Evolutionary conservation across 2,329 filamentous ascomycete species (phyloP).

Genomic region (Alternaria panax): DNA sequence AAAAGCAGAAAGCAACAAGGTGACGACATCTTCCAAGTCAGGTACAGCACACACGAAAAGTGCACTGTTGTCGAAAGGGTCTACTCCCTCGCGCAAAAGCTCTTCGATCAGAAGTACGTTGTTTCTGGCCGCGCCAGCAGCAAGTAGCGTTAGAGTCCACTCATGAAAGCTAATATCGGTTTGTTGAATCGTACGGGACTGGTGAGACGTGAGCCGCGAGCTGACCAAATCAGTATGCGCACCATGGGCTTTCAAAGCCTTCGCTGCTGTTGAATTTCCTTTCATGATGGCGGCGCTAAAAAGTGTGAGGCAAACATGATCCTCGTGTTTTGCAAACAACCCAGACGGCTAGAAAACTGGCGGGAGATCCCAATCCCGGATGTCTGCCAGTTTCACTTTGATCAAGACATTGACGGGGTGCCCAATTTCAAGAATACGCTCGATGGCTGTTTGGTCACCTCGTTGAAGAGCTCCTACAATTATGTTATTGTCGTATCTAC

Average conservation of each 20-base stretch:
- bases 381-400: fast-evolving
- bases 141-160: background rate
- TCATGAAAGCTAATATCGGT: background rate
- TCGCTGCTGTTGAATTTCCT: fast-evolving
- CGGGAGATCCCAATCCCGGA: background rate
- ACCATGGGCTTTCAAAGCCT: background rate
- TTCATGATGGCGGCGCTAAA: background rate
- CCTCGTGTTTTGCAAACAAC: background rate
- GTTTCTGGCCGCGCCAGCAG: fast-evolving
- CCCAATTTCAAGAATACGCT: fast-evolving
- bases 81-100: background rate
- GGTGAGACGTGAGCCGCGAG: background rate
- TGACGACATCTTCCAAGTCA: too few species aligned
- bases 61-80: background rate
- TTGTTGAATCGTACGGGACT: too few species aligned
- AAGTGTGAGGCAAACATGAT: background rate
- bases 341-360: too few species aligned
- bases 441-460: background rate
- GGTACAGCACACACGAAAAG: background rate
- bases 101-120: fast-evolving
- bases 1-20: background rate
- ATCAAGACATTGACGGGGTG: background rate
- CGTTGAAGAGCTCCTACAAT: background rate
- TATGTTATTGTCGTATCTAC: background rate
- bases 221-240: background rate